Conservation (phyloP, 2,329 filamentous ascomycete species). For the Trichoderma sp. region DNA sequence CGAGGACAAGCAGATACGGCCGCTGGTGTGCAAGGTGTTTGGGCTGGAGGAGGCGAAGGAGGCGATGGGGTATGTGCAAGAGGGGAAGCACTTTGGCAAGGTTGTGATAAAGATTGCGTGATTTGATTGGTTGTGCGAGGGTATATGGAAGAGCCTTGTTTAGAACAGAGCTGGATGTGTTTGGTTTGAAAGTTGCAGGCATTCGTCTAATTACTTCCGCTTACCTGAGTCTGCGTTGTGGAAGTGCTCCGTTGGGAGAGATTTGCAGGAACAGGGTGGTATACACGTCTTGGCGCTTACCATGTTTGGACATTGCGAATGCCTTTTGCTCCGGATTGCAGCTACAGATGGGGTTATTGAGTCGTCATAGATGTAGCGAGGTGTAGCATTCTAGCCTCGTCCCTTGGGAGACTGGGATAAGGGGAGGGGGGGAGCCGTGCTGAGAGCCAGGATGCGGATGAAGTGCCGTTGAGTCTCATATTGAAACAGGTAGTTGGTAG, state of each 20-base stretch:
- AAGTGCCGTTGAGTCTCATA: too few relatives aligned
- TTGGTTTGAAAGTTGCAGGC: neutral
- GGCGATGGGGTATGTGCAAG: slow-evolving; percentile 55
- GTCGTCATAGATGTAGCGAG: neutral
- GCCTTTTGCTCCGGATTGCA: neutral
- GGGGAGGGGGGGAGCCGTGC: neutral
- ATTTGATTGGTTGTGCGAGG: neutral
- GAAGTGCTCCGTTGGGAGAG: too few relatives aligned
- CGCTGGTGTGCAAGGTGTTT: slow-evolving; percentile 52
- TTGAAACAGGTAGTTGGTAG: too few relatives aligned
- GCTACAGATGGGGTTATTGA: neutral
- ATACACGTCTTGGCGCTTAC: too few relatives aligned
- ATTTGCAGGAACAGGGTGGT: too few relatives aligned
- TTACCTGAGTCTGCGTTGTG: too few relatives aligned
- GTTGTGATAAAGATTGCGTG: slow-evolving; percentile 46
- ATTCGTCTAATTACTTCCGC: too few relatives aligned
- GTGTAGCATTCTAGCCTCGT: neutral
- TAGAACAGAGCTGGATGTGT: neutral
- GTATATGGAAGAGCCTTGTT: neutral
- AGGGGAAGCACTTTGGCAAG: slow-evolving; percentile 60
- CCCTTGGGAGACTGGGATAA: neutral
- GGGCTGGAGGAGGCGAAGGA: slow-evolving; percentile 48
- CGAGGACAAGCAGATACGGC: slow-evolving; percentile 46
- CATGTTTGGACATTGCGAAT: too few relatives aligned
- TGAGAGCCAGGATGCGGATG: too few relatives aligned